Conservation (phyloP, 192 early-diverging fungal species). For the Entophlyctis helioformis region DNA sequence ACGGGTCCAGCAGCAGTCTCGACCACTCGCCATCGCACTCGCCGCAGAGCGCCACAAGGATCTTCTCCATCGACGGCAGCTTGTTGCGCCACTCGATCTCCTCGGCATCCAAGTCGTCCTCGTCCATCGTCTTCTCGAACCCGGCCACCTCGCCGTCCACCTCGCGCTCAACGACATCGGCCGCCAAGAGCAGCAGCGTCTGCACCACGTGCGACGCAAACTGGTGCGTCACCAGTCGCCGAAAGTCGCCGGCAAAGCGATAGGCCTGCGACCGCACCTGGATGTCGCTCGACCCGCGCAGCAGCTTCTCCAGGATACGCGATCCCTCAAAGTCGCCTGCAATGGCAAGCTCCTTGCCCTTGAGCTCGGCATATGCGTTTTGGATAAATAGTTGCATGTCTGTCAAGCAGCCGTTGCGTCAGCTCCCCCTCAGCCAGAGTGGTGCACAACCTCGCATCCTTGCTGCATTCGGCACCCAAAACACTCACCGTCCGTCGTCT, state of each 20-base stretch:
- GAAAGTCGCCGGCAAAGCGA: constrained; percentile 31
- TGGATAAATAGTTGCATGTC: constrained; percentile 44
- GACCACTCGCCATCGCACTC: constrained; percentile 26
- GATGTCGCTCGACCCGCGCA: constrained; percentile 56
- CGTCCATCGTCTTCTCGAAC: constrained; percentile 4
- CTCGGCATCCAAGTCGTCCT: constrained; percentile 13
- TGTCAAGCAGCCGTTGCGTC: not conserved
- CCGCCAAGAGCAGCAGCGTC: constrained; percentile 60
- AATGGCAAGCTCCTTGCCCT: constrained; percentile 59
- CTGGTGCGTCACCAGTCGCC: constrained; percentile 65
- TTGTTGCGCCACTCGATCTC: constrained; percentile 26
- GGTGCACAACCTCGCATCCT: too few species aligned
- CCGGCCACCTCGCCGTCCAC: constrained; percentile 14
- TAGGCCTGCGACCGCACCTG: constrained; percentile 61
- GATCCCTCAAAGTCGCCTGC: constrained; percentile 68
- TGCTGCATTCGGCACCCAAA: too few species aligned
- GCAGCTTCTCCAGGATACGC: constrained; percentile 66
- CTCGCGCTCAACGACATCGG: constrained; percentile 66
- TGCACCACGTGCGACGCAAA: constrained; percentile 83
- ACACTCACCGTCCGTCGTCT: constrained; percentile 10
- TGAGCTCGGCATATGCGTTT: constrained; percentile 65
- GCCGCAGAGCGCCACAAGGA: constrained; percentile 49
- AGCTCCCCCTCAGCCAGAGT: not conserved
- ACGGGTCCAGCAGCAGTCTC: constrained; percentile 52
- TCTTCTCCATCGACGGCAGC: constrained; percentile 54